Evolutionary conservation across 768 basidiomycete species (phyloP).

Genomic region (Leccinum sublutescens): DNA sequence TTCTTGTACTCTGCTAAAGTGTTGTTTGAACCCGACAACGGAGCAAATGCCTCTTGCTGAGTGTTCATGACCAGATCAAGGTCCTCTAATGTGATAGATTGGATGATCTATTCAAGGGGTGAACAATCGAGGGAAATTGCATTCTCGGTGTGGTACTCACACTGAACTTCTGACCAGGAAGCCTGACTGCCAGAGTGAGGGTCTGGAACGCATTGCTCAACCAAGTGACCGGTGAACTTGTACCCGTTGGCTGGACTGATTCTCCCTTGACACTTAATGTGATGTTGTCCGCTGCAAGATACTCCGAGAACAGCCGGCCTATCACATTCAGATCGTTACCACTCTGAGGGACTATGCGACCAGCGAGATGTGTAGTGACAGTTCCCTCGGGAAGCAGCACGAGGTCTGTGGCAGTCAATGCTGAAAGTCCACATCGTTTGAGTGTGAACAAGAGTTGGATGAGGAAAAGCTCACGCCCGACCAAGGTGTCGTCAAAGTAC

Average conservation of each 20-base stretch:
- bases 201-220: constrained; percentile 70
- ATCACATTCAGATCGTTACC: constrained; percentile 52
- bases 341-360: constrained; percentile 61
- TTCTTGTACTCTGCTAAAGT: constrained; percentile 64
- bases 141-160: constrained; percentile 29
- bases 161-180: constrained; percentile 59
- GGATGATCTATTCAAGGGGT: constrained; percentile 46
- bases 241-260: constrained; percentile 57
- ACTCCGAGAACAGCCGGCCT: constrained; percentile 65
- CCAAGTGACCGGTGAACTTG: constrained; percentile 54
- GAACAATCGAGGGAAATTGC: background rate
- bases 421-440: constrained; percentile 32
- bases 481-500: constrained; percentile 51
- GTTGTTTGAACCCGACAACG: constrained; percentile 54
- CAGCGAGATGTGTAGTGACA: constrained; percentile 54
- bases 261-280: constrained; percentile 58
- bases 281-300: constrained; percentile 60
- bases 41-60: constrained; percentile 55
- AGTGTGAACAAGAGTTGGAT: background rate
- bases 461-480: constrained; percentile 54
- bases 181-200: constrained; percentile 54
- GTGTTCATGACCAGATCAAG: constrained; percentile 52
- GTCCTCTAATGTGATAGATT: constrained; percentile 60
- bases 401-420: constrained; percentile 49
- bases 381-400: constrained; percentile 47